A percentile compares a stretch with the other conserved stretches of the same genome.
Conservation (phyloP, 78 protist species). For the Monosiga brevicollis region DNA sequence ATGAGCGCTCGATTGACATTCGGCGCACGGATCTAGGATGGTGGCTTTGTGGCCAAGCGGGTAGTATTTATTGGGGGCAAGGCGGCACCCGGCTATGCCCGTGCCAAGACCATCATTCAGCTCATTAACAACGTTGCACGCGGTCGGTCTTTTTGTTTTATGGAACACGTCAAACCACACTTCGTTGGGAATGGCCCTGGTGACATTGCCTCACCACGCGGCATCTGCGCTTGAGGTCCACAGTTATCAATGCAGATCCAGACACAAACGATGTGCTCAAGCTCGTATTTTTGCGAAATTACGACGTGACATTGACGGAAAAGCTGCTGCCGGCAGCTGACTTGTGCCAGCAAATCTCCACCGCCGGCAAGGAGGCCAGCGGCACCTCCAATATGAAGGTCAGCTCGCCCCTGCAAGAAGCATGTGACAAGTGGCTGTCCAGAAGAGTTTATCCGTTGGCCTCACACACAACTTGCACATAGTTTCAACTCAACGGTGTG, state of each 20-base stretch:
- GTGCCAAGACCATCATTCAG: constrained; percentile 83
- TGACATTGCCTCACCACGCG: too few species aligned
- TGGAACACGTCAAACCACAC: too few species aligned
- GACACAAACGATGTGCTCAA: constrained; percentile 50
- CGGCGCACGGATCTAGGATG: constrained; percentile 36
- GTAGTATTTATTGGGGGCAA: constrained; percentile 83
- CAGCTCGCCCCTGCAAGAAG: too few species aligned
- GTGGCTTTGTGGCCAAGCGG: constrained; percentile 51
- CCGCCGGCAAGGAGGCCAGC: constrained; percentile 90
- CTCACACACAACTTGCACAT: too few species aligned
- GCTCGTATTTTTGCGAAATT: constrained; percentile 84
- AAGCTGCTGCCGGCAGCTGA: constrained; percentile 86
- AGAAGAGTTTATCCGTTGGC: too few species aligned
- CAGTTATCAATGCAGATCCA: constrained; percentile 77
- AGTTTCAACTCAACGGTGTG: constrained; percentile 85
- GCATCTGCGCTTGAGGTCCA: too few species aligned
- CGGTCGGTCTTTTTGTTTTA: too few species aligned
- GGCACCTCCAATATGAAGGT: constrained; percentile 93
- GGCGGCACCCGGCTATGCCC: constrained; percentile 90
- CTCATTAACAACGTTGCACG: constrained; percentile 73
- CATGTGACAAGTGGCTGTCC: too few species aligned
- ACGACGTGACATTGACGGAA: constrained; percentile 80
- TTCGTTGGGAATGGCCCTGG: too few species aligned
- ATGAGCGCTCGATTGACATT: too few species aligned
- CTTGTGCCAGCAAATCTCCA: constrained; percentile 84